Conservation (phyloP, 1,284 basidiomycete genomes). For the Agaricales sp. region DNA sequence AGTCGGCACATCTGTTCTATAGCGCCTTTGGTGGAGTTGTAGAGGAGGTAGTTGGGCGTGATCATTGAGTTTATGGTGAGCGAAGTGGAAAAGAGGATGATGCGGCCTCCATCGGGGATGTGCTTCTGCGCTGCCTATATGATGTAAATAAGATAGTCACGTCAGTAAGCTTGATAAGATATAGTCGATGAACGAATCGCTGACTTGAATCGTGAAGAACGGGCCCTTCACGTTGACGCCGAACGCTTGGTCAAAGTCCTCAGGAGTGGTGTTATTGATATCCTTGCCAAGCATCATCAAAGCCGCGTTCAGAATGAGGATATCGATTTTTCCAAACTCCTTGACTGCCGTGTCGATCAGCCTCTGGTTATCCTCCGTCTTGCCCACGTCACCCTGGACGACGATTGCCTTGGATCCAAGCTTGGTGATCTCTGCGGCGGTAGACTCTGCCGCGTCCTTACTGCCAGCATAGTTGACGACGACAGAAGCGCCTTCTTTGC, state of each 20-base stretch:
- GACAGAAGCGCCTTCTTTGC: constrained; percentile 44
- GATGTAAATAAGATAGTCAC: constrained; percentile 2
- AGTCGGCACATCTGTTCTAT: constrained; percentile 50
- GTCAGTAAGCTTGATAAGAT: constrained; percentile 24
- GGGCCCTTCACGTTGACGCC: constrained; percentile 48
- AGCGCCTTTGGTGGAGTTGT: constrained; percentile 45
- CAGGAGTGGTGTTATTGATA: constrained; percentile 14
- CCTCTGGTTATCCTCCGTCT: constrained; percentile 28
- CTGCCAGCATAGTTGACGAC: constrained; percentile 40
- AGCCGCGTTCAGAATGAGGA: constrained; percentile 45
- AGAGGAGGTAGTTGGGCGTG: constrained; percentile 36
- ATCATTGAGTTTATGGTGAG: constrained; percentile 33
- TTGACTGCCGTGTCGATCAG: constrained; percentile 36
- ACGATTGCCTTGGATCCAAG: constrained; percentile 37
- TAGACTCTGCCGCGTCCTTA: constrained; percentile 31
- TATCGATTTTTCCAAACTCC: constrained; percentile 40
- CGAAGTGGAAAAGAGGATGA: constrained; percentile 46
- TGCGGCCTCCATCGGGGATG: constrained; percentile 31
- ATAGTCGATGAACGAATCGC: constrained; percentile 26
- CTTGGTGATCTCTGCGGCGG: constrained; percentile 30
- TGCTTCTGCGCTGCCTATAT: background rate
- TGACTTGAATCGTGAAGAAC: constrained; percentile 41
- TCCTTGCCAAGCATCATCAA: constrained; percentile 35
- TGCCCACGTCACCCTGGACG: constrained; percentile 41
- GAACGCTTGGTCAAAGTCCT: constrained; percentile 36